Evolutionary conservation across 352 stramenopile genomes (phyloP).

Genomic region (Phytopythium oedochilum): DNA sequence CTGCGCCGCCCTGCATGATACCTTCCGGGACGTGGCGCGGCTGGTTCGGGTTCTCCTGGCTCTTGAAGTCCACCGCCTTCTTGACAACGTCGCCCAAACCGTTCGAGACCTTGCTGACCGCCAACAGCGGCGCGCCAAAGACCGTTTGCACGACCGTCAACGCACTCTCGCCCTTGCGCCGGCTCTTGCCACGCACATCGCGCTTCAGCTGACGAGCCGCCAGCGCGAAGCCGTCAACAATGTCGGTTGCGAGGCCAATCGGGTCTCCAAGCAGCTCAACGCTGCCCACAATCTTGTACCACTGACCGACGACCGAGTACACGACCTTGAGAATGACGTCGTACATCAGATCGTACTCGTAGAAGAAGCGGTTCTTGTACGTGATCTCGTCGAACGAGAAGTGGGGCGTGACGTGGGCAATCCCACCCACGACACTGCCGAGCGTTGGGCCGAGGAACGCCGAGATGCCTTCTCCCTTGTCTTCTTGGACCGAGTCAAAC

Average conservation of each 20-base stretch:
- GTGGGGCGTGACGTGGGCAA: conserved; percentile 79
- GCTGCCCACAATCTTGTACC: conserved; percentile 88
- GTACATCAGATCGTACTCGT: conserved; percentile 79
- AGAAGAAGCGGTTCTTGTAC: conserved; percentile 81
- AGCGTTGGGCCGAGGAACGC: conserved; percentile 75
- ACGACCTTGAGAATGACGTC: conserved; percentile 74
- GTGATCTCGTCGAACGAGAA: conserved; percentile 73
- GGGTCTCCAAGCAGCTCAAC: conserved; percentile 83
- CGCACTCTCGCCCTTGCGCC: conserved; percentile 76
- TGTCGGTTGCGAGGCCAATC: conserved; percentile 77
- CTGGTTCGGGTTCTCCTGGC: conserved; percentile 62
- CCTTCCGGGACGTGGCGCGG: conserved; percentile 75
- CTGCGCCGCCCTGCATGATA: conserved; percentile 63
- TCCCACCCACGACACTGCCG: conserved; percentile 85
- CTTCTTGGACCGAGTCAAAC: conserved; percentile 80
- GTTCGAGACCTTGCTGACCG: conserved; percentile 83
- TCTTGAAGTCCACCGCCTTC: conserved; percentile 78
- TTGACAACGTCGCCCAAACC: conserved; percentile 83
- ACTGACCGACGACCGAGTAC: conserved; percentile 69
- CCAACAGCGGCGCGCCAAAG: conserved; percentile 64
- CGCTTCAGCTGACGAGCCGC: conserved; percentile 78
- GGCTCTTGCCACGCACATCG: conserved; percentile 70
- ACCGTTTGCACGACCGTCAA: conserved; percentile 80
- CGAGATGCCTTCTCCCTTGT: conserved; percentile 73
- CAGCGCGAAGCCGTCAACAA: conserved; percentile 81